Base-by-base conservation (phyloP, 176 grass and related monocot species). In the Avena sativa region DNA sequence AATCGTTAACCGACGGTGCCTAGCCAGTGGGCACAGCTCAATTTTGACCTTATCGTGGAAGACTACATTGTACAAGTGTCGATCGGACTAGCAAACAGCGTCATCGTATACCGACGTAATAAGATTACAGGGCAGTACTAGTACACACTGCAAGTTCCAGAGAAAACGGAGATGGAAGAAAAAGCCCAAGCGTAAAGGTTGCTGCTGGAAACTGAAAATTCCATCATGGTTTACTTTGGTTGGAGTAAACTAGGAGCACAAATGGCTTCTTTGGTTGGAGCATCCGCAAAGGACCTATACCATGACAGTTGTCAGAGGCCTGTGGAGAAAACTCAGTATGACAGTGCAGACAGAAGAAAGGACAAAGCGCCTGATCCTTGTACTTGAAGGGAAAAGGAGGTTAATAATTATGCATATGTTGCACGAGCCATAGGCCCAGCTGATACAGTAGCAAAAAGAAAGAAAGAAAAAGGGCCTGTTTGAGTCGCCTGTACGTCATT, bases 401-500 rank as follows among this genome's bases (percentile, higher is more conserved):
- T 82, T 8, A 40, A 40, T 40, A 40, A 40, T 40, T 10, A 13
- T 68, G 44, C 84, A 79, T 44, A 19, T 77, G 84, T 71, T 86
- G 51, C 71, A 86, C 62, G 57, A 66, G 82, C 47, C 30, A 10
- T 72, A 15, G 36, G 36, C n/a, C 25, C 32, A 4, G 26, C n/a
- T 26, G 67, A 70, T 30, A 26, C 32, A 26, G 4, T 15, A 8
- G 14, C 28, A 58, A 77, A 34, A 19, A 12, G 60, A 50, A 6
- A 80, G 46, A 43, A 43, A 43, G 40, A 38, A 0, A 11, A 61
- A 34, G 7, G 60, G 8, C 23, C 11, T 21, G 64, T 36, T 68
- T 49, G 81, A 76, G 88, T 81, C 88, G 78, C 38, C 26, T 0
- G 83, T 32, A 76, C 8, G 83, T 7, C 40, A 86, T 40, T 20